These are phyloP conservation scores for Kodamaea hsintzibuensis DNA, from an alignment of 805 yeast species.

Conservation along the genomic window DNA sequence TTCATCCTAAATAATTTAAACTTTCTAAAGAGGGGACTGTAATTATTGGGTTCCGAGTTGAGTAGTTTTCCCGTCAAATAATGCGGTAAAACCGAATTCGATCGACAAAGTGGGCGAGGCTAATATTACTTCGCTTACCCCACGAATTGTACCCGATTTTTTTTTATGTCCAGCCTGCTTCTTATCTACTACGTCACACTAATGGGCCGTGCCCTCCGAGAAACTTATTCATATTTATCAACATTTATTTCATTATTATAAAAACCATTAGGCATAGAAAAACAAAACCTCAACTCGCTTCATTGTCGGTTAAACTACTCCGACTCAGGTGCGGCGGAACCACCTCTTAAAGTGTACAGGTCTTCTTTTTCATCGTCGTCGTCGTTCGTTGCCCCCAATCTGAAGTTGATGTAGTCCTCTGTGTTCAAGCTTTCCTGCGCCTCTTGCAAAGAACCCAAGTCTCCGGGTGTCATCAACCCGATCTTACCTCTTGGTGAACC, in stretches of 20 bases:
- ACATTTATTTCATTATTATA: neutral
- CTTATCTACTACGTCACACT: neutral
- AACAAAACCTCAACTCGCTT: neutral
- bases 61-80: neutral
- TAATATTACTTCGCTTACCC: neutral
- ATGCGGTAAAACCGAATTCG: neutral
- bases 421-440: slow-evolving; percentile 67
- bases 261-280: neutral
- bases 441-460: slow-evolving; percentile 93
- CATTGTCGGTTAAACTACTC: neutral
- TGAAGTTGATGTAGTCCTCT: slow-evolving; percentile 74
- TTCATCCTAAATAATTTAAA: too few relatives aligned
- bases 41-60: neutral
- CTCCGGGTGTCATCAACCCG: slow-evolving; percentile 95
- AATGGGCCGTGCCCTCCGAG: neutral
- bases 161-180: neutral
- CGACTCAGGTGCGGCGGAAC: slow-evolving; percentile 40
- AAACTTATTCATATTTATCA: neutral
- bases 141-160: neutral
- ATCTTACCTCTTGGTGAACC: slow-evolving; percentile 85
- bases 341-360: slow-evolving; percentile 50
- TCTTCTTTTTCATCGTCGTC: slow-evolving; percentile 38
- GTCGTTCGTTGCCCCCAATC: slow-evolving; percentile 43
- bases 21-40: neutral
- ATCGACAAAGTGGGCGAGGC: neutral